Percentiles rank a stretch among this genome's conserved stretches.
Conservation (phyloP, 305 asterid genomes). For the Fraxinus xanthoxyloides region DNA sequence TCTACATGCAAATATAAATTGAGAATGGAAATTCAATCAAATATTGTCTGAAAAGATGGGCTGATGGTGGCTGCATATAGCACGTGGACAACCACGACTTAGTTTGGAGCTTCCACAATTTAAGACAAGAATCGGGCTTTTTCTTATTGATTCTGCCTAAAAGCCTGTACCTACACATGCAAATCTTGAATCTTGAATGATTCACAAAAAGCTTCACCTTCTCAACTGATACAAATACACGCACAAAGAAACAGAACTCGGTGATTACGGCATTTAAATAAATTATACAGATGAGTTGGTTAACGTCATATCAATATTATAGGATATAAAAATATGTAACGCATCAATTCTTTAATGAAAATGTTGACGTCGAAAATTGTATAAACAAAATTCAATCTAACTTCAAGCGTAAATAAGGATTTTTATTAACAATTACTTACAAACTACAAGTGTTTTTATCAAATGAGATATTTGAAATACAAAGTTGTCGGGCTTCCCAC, state of each 20-base stretch:
- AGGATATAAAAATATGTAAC: too few species aligned
- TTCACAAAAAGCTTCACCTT: background rate
- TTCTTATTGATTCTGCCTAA: conserved; percentile 14
- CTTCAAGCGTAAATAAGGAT: too few species aligned
- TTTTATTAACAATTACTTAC: too few species aligned
- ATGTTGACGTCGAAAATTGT: too few species aligned
- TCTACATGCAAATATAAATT: background rate
- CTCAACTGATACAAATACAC: background rate
- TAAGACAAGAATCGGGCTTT: conserved; percentile 5
- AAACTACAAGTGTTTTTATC: too few species aligned
- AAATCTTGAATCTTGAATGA: conserved; percentile 3
- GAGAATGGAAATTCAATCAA: conserved; percentile 3
- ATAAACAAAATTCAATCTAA: too few species aligned
- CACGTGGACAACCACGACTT: background rate
- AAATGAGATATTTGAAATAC: too few species aligned
- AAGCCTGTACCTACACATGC: background rate
- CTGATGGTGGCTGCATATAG: background rate
- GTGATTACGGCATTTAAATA: background rate
- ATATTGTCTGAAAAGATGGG: conserved; percentile 24
- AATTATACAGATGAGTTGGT: background rate
- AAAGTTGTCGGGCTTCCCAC: too few species aligned
- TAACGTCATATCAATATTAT: background rate
- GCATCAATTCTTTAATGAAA: background rate
- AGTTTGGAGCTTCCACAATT: conserved; percentile 15
- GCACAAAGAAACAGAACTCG: background rate